Conservation (phyloP, 2,329 filamentous ascomycete genomes). For the Stromatinia cepivora region DNA sequence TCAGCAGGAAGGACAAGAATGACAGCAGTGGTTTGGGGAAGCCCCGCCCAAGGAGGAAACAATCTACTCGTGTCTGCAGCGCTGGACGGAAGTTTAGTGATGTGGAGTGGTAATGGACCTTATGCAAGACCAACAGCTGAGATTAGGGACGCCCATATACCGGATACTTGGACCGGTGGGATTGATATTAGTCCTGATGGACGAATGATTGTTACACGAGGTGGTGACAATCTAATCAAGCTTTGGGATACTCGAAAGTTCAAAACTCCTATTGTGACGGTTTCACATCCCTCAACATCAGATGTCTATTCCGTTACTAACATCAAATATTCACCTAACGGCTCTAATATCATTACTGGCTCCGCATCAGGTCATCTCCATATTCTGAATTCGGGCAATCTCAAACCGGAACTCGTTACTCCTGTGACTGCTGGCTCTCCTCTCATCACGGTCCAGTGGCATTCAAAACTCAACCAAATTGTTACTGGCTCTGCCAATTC, state of each 20-base stretch:
- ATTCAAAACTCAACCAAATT: slow-evolving; percentile 93
- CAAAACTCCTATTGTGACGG: slow-evolving; percentile 80
- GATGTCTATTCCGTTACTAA: slow-evolving; percentile 81
- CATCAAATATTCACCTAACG: slow-evolving; percentile 85
- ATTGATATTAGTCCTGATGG: slow-evolving; percentile 90
- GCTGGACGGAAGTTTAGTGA: slow-evolving; percentile 83
- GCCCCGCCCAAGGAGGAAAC: slow-evolving; percentile 71
- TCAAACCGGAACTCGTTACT: slow-evolving; percentile 80
- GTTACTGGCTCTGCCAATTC: slow-evolving; percentile 89
- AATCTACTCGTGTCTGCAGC: slow-evolving; percentile 80
- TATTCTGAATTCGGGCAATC: slow-evolving; percentile 89
- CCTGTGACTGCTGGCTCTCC: slow-evolving; percentile 83
- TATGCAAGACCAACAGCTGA: slow-evolving; percentile 80
- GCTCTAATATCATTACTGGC: slow-evolving; percentile 83
- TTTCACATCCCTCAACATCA: slow-evolving; percentile 78
- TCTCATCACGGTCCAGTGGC: slow-evolving; percentile 85
- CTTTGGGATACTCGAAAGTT: slow-evolving; percentile 97
- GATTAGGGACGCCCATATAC: slow-evolving; percentile 77
- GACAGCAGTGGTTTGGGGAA: slow-evolving; percentile 88
- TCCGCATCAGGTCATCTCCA: slow-evolving; percentile 84
- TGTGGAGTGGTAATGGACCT: slow-evolving; percentile 90
- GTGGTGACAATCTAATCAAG: slow-evolving; percentile 90
- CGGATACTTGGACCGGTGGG: slow-evolving; percentile 87
- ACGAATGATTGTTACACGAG: slow-evolving; percentile 83
- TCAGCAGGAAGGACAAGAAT: slow-evolving; percentile 89